phyloP scores from a whole-genome alignment of 164 flowering plant species.

The Euptelea pleiosperma region DNA sequence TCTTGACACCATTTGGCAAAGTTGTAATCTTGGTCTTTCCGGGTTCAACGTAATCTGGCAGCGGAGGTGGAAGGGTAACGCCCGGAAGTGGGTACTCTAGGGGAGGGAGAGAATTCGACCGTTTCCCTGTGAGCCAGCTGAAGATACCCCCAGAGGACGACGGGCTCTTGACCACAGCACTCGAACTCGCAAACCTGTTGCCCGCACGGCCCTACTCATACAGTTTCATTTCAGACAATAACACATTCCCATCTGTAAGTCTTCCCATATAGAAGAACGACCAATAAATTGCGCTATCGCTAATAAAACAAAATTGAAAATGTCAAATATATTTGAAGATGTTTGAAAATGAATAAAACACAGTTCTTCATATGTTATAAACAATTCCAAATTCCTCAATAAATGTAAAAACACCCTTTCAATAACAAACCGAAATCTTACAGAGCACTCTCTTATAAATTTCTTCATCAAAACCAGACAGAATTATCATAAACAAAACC shows the following conservation, averaged over 20 bases:
- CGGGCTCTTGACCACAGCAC: slow-evolving; percentile 36
- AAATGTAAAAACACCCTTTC: too few relatives aligned
- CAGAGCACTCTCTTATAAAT: too few relatives aligned
- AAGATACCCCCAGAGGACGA: slow-evolving; percentile 64
- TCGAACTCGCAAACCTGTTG: slow-evolving; percentile 54
- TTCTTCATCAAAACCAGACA: too few relatives aligned
- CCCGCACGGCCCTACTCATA: slow-evolving; percentile 34
- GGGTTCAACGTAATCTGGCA: slow-evolving; percentile 81
- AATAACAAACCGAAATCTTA: too few relatives aligned
- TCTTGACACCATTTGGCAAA: slow-evolving; percentile 73
- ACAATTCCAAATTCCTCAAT: too few relatives aligned
- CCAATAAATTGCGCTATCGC: too few relatives aligned
- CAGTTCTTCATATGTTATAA: too few relatives aligned
- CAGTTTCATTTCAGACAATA: not conserved
- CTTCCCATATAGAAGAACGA: too few relatives aligned
- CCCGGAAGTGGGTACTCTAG: slow-evolving; percentile 66
- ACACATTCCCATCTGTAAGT: not conserved
- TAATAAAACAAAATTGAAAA: too few relatives aligned
- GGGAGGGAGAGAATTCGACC: slow-evolving; percentile 45
- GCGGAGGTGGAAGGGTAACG: slow-evolving; percentile 54
- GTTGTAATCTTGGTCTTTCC: slow-evolving; percentile 74
- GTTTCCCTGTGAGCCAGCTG: slow-evolving; percentile 73
- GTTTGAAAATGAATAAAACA: too few relatives aligned
- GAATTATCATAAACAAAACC: too few relatives aligned
- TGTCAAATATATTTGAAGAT: too few relatives aligned